Base-by-base conservation (phyloP, 2,329 filamentous ascomycete species). In the Pseudogymnoascus sp. region DNA sequence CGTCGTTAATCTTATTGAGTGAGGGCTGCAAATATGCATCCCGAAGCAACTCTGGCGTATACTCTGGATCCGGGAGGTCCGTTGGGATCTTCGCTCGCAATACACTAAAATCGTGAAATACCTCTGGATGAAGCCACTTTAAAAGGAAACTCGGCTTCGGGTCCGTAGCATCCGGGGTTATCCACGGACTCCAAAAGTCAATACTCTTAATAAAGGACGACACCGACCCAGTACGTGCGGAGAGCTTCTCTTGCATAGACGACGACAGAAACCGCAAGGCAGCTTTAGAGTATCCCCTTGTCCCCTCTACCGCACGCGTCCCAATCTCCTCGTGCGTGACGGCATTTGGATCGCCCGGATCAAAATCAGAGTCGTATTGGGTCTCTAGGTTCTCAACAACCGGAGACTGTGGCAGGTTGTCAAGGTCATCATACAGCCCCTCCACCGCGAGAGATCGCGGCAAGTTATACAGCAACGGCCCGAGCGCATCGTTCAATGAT, bases 121-220 rank as follows among this genome's bases (percentile, higher is more conserved):
- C 75, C 67, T 86, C 79, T 0, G 84, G 84, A 33, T 80, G 79
- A n/a, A 87, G 71, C 71, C 79, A 87, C 65, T 76, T 78, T 11
- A 73, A 68, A 60, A 81, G 60, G 53, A 79, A 68, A 62, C 76
- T 76, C 4, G 76, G 75, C 47, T 77, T 76, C 65, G 72, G 72
- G 59, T 73, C 69, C 1, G 74, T 50, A 50, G 14, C 67, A 30
- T 73, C 66, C 9, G 70, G 69, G 2, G 63, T 62, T 36, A 71
- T 64, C 66, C 66, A 69, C 12, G 62, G 38, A 3, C 62, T 64
- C 68, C 68, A 70, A 59, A 70, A 69, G 30, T 70, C 65, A 6
- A 69, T 36, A 6, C 60, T 53, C 14, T 50, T 14, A 15, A 50
- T 15, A 25, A 50, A 50, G 2, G 43, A 36, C 8, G 57, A 58